Evolutionary conservation across 2,329 filamentous ascomycete species (phyloP), one percentile per base, ranked within the genome.

Genomic region (Paradendryphiella salina): DNA sequence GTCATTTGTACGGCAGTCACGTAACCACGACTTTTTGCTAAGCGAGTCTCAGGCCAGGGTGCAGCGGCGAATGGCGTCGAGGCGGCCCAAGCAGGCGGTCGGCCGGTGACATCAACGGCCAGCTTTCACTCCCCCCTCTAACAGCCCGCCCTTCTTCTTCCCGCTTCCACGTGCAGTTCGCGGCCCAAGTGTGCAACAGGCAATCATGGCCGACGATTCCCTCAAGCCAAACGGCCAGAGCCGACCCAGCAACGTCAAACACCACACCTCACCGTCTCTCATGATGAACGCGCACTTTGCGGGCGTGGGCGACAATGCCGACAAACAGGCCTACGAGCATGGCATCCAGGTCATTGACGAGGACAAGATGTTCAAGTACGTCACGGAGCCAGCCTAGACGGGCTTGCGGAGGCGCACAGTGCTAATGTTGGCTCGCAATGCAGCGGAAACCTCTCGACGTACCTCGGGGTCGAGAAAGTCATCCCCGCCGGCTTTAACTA

Each of bases 261-360:
- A 75, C 46, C 73, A 73, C 46, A 74, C 76, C 28, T 74, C 76
- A 15, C 76, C 76, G 15, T 73, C 74, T 37, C 61, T 73, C 48
- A 77, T 79, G 71, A 79, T 90, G 85, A 95, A 94, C 76, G 86
- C 87, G 72, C 88, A 93, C 73, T 91, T 93, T 75, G 86, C 88
- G 64, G 80, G 83, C 47, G 84, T 89, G 41, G 77, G 76, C 72
- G 87, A 87, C 77, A 79, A 81, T 76, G 81, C 84, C 67, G 77
- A 79, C 57, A 80, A 81, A 62, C 80, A 84, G 70, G 81, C 85
- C 60, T 97, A 93, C 74, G 89, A 91, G 70, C 89, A 96, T 82
- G 94, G 94, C 70, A 89, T 97, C 69, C 94, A 99, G 77, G 91
- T 99, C 65, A 90, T 99, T 70, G 90, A 96, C 73, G 92, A 92